Conservation (phyloP, 2,329 filamentous ascomycete species). For the Aspergillus oerlinghausenensis region DNA sequence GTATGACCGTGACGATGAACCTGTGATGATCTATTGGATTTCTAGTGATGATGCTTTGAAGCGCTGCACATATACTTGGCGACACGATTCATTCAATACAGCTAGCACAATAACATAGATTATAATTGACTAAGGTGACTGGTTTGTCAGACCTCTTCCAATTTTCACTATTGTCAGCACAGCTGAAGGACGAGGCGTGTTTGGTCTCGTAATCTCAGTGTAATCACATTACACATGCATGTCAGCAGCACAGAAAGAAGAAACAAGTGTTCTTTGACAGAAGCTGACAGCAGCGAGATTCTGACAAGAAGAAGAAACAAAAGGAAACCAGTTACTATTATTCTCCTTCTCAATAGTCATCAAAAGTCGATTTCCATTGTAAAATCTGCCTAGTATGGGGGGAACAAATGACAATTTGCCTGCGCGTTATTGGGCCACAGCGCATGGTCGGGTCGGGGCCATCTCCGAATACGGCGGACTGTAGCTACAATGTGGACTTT, state of each 20-base stretch:
- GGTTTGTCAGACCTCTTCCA: too few species aligned
- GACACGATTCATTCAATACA: not conserved
- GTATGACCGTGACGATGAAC: slow-evolving; percentile 71
- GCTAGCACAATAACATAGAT: not conserved
- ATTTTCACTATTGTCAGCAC: not conserved
- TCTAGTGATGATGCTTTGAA: not conserved
- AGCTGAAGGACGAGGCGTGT: not conserved
- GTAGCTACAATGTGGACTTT: too few species aligned
- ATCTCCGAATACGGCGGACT: too few species aligned
- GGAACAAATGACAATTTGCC: not conserved
- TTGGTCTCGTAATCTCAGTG: not conserved
- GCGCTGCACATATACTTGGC: not conserved
- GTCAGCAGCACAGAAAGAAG: not conserved
- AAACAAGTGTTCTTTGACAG: not conserved
- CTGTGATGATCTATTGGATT: slow-evolving; percentile 24
- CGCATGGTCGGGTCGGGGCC: too few species aligned
- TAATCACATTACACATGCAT: not conserved
- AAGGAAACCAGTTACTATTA: not conserved
- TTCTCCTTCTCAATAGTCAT: not conserved
- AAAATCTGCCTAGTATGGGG: not conserved
- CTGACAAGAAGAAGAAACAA: not conserved
- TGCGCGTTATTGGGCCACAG: not conserved
- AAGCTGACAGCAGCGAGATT: not conserved
- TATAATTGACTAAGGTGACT: not conserved
- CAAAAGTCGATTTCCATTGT: not conserved